phyloP scores from a whole-genome alignment of 805 yeast species.

The Maudiozyma saulgeensis region DNA sequence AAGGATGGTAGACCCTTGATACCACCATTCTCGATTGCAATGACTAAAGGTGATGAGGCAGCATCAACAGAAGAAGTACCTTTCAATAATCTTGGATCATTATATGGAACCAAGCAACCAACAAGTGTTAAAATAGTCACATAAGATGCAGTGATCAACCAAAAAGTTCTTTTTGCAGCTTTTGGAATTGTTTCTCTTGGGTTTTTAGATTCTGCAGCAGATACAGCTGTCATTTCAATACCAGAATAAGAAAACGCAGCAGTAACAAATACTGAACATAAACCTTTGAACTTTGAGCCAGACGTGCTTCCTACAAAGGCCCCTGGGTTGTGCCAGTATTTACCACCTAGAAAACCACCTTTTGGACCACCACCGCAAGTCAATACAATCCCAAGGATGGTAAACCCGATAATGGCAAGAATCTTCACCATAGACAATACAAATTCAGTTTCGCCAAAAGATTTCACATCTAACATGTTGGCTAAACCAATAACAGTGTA shows the following conservation, averaged over 20 bases:
- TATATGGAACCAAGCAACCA: slow-evolving; percentile 60
- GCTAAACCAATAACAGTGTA: slow-evolving; percentile 38
- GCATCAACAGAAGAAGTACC: slow-evolving; percentile 44
- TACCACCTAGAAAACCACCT: slow-evolving; percentile 36
- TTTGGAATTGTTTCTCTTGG: slow-evolving; percentile 60
- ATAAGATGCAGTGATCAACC: slow-evolving; percentile 70
- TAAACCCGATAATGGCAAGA: slow-evolving; percentile 41
- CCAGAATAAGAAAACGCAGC: slow-evolving; percentile 66
- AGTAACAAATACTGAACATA: slow-evolving; percentile 44
- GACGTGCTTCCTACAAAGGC: slow-evolving; percentile 43
- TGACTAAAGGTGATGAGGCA: slow-evolving; percentile 65
- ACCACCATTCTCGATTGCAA: slow-evolving; percentile 59
- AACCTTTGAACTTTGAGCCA: slow-evolving; percentile 39
- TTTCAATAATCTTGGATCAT: slow-evolving; percentile 39
- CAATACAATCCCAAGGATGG: slow-evolving; percentile 43
- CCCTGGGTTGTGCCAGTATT: slow-evolving; percentile 46
- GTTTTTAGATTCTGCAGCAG: slow-evolving; percentile 67
- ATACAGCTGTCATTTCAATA: slow-evolving; percentile 62
- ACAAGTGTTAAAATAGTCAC: slow-evolving; percentile 45
- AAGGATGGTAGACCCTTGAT: slow-evolving; percentile 58
- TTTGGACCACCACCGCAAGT: slow-evolving; percentile 39
- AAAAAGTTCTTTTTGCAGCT: slow-evolving; percentile 74
- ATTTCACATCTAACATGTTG: slow-evolving; percentile 44
- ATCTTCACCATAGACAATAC: slow-evolving; percentile 41
- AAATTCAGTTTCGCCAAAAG: slow-evolving; percentile 52